Percentiles rank a stretch among this genome's conserved stretches.
Conservation (phyloP, 257 asterid species). For the Solanum chmielewskii region DNA sequence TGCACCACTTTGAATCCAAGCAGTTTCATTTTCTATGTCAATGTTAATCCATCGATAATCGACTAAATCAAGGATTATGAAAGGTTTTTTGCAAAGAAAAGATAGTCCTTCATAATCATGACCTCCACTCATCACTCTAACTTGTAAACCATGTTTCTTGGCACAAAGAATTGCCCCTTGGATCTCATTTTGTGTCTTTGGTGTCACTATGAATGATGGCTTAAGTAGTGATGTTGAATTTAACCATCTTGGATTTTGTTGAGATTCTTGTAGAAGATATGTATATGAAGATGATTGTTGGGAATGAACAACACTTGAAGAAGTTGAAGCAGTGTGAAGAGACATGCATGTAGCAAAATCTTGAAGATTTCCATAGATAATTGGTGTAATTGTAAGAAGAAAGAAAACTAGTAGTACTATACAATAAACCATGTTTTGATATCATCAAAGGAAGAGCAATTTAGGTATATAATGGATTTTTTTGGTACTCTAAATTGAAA, state of each 20-base stretch:
- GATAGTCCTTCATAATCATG: slow-evolving; percentile 27
- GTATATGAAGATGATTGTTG: slow-evolving; percentile 9
- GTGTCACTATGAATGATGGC: slow-evolving; percentile 13
- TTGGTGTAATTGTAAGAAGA: background rate
- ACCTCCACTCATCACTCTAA: slow-evolving; percentile 17
- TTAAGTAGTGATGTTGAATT: background rate
- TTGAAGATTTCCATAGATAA: background rate
- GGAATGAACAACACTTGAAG: background rate
- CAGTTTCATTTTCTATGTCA: slow-evolving; percentile 6
- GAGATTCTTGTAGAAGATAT: slow-evolving; percentile 4
- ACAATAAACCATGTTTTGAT: background rate
- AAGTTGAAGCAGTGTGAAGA: background rate
- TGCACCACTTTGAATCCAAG: slow-evolving; percentile 21
- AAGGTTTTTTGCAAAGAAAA: background rate
- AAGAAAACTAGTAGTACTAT: background rate
- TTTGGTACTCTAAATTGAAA: background rate
- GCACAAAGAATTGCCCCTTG: slow-evolving; percentile 6
- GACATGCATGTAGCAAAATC: slow-evolving; percentile 14
- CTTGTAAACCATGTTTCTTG: slow-evolving; percentile 1
- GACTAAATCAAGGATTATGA: slow-evolving; percentile 7
- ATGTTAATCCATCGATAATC: background rate
- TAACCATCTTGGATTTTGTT: slow-evolving; percentile 24
- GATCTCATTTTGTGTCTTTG: slow-evolving; percentile 5
- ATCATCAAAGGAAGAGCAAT: background rate
- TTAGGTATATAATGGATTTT: background rate